Percentiles rank a stretch among this genome's conserved stretches.
Evolutionary conservation across 257 asterid species (phyloP).

Genomic region (Nicotiana paniculata): DNA sequence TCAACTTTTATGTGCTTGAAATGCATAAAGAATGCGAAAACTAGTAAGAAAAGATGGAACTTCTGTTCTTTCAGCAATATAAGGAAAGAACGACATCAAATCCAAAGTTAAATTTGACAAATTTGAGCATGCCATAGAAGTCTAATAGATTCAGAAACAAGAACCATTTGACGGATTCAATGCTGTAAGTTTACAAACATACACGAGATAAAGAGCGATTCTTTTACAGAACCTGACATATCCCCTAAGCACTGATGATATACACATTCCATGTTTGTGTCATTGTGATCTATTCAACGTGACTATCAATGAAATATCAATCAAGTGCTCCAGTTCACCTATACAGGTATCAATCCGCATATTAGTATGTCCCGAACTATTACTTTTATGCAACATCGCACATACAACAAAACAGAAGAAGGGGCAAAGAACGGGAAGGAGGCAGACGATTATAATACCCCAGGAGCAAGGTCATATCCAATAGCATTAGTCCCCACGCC

Average conservation of each 20-base stretch:
- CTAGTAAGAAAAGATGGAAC: not conserved
- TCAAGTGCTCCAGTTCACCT: not conserved
- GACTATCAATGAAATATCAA: not conserved
- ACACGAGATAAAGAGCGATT: not conserved
- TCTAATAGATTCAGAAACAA: not conserved
- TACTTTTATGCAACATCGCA: not conserved
- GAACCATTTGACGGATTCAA: not conserved
- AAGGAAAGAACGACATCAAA: not conserved
- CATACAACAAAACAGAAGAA: not conserved
- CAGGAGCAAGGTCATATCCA: constrained; percentile 95
- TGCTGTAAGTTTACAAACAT: too few relatives aligned
- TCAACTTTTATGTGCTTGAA: not conserved
- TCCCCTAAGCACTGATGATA: not conserved
- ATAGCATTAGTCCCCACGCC: constrained; percentile 97
- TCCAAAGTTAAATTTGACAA: not conserved
- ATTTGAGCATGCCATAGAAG: not conserved
- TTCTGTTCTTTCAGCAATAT: not conserved
- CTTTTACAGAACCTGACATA: not conserved
- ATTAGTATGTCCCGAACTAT: not conserved
- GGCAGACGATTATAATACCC: constrained; percentile 32
- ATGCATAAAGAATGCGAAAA: not conserved
- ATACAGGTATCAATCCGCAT: not conserved
- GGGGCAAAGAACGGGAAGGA: not conserved
- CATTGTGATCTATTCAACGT: not conserved
- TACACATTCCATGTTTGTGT: not conserved